These are phyloP conservation scores for Candida nitratophila DNA, from an alignment of 805 yeast genomes.

Conservation along the genomic window DNA sequence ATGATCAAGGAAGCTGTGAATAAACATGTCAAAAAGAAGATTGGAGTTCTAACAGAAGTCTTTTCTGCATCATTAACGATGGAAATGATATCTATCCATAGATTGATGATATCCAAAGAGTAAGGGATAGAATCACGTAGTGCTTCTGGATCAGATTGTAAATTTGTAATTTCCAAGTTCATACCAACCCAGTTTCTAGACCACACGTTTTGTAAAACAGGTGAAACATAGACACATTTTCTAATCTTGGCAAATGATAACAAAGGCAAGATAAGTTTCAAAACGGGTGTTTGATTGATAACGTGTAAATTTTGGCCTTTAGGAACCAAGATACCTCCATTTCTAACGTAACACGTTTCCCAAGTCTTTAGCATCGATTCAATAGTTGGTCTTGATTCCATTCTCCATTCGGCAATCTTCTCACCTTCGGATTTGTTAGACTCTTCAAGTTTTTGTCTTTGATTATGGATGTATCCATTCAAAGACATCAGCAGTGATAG, in stretches of 20 bases:
- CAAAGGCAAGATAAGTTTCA: slow-evolving; percentile 62
- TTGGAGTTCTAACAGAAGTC: slow-evolving; percentile 67
- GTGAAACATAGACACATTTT: slow-evolving; percentile 53
- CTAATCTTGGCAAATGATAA: slow-evolving; percentile 62
- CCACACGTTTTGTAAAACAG: slow-evolving; percentile 55
- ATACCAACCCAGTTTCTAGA: slow-evolving; percentile 61
- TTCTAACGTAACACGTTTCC: slow-evolving; percentile 56
- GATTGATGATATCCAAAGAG: slow-evolving; percentile 50
- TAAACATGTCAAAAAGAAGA: slow-evolving; percentile 65
- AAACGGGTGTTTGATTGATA: slow-evolving; percentile 45
- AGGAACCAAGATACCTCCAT: slow-evolving; percentile 56
- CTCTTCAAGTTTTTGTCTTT: slow-evolving; percentile 31
- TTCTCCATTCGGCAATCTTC: slow-evolving; percentile 57
- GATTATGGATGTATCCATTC: slow-evolving; percentile 57
- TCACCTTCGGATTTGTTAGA: slow-evolving; percentile 28
- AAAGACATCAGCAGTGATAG: slow-evolving; percentile 55
- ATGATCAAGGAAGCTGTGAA: slow-evolving; percentile 56
- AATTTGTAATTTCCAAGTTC: slow-evolving; percentile 43
- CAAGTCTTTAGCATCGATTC: slow-evolving; percentile 54
- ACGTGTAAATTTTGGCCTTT: slow-evolving; percentile 42
- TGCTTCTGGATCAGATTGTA: slow-evolving; percentile 52
- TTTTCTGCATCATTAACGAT: slow-evolving; percentile 57
- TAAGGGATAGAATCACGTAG: slow-evolving; percentile 55
- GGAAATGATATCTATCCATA: slow-evolving; percentile 70
- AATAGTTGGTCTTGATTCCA: slow-evolving; percentile 52